A percentile compares a stretch with the other conserved stretches of the same genome.
phyloP scores from a whole-genome alignment of 2,329 filamentous ascomycete genomes.

The Ascochyta pisi region DNA sequence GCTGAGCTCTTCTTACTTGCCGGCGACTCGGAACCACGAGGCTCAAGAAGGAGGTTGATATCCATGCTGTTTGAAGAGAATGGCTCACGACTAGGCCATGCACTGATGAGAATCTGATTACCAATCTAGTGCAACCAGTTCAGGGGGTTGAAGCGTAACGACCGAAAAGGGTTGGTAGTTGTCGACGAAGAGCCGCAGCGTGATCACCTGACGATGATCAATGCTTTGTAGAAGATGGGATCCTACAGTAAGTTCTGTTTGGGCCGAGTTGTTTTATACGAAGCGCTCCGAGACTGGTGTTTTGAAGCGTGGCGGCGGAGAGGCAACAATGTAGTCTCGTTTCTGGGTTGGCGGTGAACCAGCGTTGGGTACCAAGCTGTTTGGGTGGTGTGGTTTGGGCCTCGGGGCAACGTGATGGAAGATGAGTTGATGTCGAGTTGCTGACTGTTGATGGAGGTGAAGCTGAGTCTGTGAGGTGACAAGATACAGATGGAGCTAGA shows the following conservation, averaged over 20 bases:
- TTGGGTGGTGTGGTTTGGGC: conserved; percentile 19
- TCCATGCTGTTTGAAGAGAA: conserved; percentile 77
- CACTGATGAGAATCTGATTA: conserved; percentile 19
- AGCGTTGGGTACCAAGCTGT: conserved; percentile 18
- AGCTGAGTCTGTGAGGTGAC: conserved; percentile 34
- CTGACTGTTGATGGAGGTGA: conserved; percentile 30
- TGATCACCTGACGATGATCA: conserved; percentile 2
- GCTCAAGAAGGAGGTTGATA: conserved; percentile 89
- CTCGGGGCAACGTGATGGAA: neutral
- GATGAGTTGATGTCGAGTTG: conserved; percentile 26
- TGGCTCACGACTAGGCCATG: conserved; percentile 54
- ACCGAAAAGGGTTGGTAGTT: neutral
- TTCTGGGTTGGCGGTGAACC: conserved; percentile 20
- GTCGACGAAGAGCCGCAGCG: neutral
- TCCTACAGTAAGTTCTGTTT: neutral
- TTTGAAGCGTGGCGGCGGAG: conserved; percentile 8
- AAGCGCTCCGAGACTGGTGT: conserved; percentile 1
- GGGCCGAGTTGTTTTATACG: neutral
- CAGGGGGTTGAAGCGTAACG: conserved; percentile 1
- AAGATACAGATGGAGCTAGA: conserved; percentile 41
- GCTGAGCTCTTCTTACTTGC: conserved; percentile 55
- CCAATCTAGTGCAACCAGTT: neutral
- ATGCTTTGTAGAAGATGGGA: neutral
- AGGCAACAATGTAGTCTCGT: conserved; percentile 8
- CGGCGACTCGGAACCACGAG: conserved; percentile 73